These are phyloP conservation scores for Diaporthe capsici DNA, from an alignment of 2,329 filamentous ascomycete species.

Conservation along the genomic window DNA sequence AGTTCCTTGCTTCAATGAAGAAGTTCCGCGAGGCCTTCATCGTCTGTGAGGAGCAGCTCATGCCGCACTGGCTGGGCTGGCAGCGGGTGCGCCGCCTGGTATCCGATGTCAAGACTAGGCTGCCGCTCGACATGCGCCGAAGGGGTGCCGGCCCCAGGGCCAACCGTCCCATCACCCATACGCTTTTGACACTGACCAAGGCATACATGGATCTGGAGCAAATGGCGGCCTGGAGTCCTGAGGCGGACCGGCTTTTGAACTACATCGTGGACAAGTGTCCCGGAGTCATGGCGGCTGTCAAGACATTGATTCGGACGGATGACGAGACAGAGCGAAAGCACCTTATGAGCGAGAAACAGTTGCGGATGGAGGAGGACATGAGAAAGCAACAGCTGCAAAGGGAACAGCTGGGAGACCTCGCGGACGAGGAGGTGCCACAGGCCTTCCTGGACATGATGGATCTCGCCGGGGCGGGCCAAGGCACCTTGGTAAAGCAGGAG, in stretches of 20 bases:
- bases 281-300: slow-evolving; percentile 58
- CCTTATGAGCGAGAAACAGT: slow-evolving; percentile 40
- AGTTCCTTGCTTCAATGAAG: slow-evolving; percentile 73
- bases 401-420: not conserved
- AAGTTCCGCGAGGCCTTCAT: slow-evolving; percentile 77
- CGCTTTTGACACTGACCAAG: slow-evolving; percentile 63
- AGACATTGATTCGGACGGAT: slow-evolving; percentile 43
- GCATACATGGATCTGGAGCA: slow-evolving; percentile 65
- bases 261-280: slow-evolving; percentile 58
- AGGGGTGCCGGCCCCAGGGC: slow-evolving; percentile 54
- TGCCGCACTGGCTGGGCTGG: slow-evolving; percentile 86
- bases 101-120: slow-evolving; percentile 46
- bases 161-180: slow-evolving; percentile 58
- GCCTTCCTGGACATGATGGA: slow-evolving; percentile 39
- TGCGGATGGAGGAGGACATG: slow-evolving; percentile 10
- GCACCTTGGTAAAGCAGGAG: slow-evolving; percentile 15
- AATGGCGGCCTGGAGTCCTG: slow-evolving; percentile 63
- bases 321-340: slow-evolving; percentile 45
- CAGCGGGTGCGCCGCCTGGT: slow-evolving; percentile 47
- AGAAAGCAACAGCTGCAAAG: not conserved
- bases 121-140: slow-evolving; percentile 57
- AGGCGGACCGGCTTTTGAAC: slow-evolving; percentile 56
- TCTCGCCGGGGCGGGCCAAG: slow-evolving; percentile 14
- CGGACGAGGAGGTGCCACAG: slow-evolving; percentile 28
- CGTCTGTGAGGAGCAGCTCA: slow-evolving; percentile 82